Evolutionary conservation across 1,284 basidiomycete species (phyloP).

Genomic region (Microbotryum scabiosae): DNA sequence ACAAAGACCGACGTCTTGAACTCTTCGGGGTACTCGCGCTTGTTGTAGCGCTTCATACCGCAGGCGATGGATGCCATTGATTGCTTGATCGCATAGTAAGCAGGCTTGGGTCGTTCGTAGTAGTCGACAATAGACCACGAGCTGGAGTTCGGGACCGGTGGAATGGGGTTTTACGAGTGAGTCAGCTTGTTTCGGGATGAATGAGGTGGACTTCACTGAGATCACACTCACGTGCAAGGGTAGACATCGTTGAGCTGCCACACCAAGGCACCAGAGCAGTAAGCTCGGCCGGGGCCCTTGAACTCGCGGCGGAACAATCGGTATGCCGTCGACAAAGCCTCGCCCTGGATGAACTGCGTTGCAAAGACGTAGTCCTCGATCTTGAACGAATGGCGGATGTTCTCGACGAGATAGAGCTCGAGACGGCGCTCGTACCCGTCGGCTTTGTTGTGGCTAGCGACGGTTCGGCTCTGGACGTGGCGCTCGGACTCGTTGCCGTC

Average conservation of each 20-base stretch:
- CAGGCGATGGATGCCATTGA: slow-evolving; percentile 48
- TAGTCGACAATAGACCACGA: slow-evolving; percentile 73
- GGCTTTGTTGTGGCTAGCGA: slow-evolving; percentile 74
- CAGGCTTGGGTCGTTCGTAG: slow-evolving; percentile 65
- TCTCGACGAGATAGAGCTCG: slow-evolving; percentile 77
- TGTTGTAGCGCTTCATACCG: slow-evolving; percentile 47
- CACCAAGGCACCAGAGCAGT: slow-evolving; percentile 66
- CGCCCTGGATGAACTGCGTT: too few relatives aligned
- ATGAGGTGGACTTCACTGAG: too few relatives aligned
- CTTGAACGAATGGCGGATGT: too few relatives aligned
- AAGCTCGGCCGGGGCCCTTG: slow-evolving; percentile 59
- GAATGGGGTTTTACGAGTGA: background rate
- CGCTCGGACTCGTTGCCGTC: slow-evolving; percentile 59
- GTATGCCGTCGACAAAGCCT: too few relatives aligned
- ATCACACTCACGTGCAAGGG: background rate
- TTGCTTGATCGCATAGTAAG: slow-evolving; percentile 58
- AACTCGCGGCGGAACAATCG: slow-evolving; percentile 70
- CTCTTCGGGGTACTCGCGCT: slow-evolving; percentile 40
- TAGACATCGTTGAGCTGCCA: slow-evolving; percentile 72
- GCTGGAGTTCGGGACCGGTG: slow-evolving; percentile 46
- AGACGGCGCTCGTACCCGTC: slow-evolving; percentile 74
- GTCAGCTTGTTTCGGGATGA: background rate
- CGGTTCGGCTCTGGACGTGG: slow-evolving; percentile 74
- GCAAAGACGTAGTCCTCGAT: too few relatives aligned
- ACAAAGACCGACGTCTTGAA: slow-evolving; percentile 35